These are phyloP conservation scores for Carex cristatella DNA, from an alignment of 176 grass and related monocot species.

Conservation along the genomic window DNA sequence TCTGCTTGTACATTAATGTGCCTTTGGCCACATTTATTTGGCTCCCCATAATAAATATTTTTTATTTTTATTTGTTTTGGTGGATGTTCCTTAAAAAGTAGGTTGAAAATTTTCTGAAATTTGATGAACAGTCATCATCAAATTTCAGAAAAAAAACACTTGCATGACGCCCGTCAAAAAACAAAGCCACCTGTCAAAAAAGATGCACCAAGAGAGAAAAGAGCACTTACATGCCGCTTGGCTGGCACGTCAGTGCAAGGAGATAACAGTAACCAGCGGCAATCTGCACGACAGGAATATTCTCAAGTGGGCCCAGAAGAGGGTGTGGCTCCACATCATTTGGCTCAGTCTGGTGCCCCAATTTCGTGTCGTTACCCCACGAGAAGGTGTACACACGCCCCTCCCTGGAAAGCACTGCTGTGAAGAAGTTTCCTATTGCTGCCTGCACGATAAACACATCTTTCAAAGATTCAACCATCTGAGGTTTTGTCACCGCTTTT, in stretches of 20 bases:
- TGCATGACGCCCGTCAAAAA: no score
- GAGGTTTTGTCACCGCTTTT: conserved; percentile 51
- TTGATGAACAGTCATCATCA: neutral
- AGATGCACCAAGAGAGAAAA: neutral
- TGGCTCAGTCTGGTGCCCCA: conserved; percentile 80
- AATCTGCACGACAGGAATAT: conserved; percentile 80
- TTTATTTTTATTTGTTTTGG: neutral
- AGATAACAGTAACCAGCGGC: conserved; percentile 87
- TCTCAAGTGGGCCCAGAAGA: conserved; percentile 65
- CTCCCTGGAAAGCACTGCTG: conserved; percentile 76
- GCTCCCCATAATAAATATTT: neutral
- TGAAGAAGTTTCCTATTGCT: conserved; percentile 90
- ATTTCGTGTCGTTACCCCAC: conserved; percentile 65
- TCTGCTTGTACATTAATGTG: neutral
- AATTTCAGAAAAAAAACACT: no score
- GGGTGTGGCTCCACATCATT: conserved; percentile 58
- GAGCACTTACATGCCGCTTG: conserved; percentile 72
- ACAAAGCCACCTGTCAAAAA: neutral
- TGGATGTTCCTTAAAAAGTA: neutral
- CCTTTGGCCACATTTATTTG: neutral
- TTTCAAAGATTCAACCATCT: conserved; percentile 68
- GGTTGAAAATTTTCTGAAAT: neutral
- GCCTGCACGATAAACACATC: conserved; percentile 74
- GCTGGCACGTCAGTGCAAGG: conserved; percentile 65
- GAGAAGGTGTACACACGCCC: conserved; percentile 81